These are phyloP conservation scores for Colletotrichum scovillei DNA, from an alignment of 2,329 filamentous ascomycete genomes.

Conservation along the genomic window DNA sequence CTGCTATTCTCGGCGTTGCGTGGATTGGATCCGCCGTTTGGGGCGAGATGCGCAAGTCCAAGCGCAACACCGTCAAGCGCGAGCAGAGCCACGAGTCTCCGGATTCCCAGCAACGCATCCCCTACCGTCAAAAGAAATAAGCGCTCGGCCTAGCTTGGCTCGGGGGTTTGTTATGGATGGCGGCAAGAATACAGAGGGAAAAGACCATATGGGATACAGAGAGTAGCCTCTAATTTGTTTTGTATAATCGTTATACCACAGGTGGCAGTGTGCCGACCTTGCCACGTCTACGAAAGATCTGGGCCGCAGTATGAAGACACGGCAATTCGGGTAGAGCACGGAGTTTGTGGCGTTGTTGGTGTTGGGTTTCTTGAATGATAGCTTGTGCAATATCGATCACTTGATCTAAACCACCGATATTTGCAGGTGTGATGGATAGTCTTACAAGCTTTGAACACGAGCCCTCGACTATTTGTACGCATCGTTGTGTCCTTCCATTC, in stretches of 20 bases:
- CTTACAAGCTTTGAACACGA: neutral
- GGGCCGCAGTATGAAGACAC: neutral
- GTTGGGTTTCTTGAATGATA: neutral
- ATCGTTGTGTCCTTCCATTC: neutral
- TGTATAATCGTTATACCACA: neutral
- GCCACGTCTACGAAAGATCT: neutral
- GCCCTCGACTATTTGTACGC: neutral
- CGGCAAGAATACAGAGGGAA: neutral
- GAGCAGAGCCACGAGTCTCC: constrained; percentile 31
- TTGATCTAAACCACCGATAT: neutral
- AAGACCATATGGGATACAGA: neutral
- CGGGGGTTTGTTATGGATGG: neutral
- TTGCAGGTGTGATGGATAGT: neutral
- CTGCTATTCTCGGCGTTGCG: constrained; percentile 57
- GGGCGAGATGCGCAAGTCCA: constrained; percentile 21
- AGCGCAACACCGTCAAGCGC: constrained; percentile 24
- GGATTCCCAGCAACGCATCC: constrained; percentile 29
- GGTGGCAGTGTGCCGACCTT: neutral
- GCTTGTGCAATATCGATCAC: neutral
- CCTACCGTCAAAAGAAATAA: constrained; percentile 32
- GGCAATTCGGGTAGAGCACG: neutral
- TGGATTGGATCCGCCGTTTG: constrained; percentile 52
- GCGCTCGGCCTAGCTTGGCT: neutral
- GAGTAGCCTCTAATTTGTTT: neutral
- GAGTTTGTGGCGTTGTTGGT: neutral